Evolutionary conservation across 768 basidiomycete genomes (phyloP), one percentile per base, ranked within the genome.

Genomic region (Lentinula guzmanii): DNA sequence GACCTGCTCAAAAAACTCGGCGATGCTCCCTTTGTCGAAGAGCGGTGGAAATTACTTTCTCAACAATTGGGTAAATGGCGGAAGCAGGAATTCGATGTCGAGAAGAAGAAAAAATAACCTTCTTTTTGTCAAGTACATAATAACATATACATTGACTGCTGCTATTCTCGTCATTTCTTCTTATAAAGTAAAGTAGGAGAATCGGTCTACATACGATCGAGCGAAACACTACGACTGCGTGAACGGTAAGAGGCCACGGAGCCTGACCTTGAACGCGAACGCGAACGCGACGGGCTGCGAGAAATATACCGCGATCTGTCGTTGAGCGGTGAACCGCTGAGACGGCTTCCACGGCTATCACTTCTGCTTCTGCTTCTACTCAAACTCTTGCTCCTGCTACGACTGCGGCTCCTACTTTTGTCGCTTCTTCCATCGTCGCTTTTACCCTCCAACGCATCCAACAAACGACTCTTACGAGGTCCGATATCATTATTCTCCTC

Each of bases 401-500:
- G 65, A 62, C 71, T 70, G 52, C 71, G 66, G 46, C 71, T 74
- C 35, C 73, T 67, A 48, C 75, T 72, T 41, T 74, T 73, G 64
- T 78, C 76, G 52, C 9, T 39, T 8, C 37, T 13, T 39, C 37
- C 81, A 48, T 74, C 71, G 31, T 89, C 86, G 61, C 81, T 83
- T 65, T 79, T 83, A 51, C 86, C 90, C 69, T 93, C 89, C 85
- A 96, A 83, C 1, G 92, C 93, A 66, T 92, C 86, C 64, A 97
- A 78, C n/a, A 99, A 75, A 50, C 89, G 84, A 72, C 92, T 94
- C 71, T 90, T 86, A 15, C 96, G 79, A 3, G 91, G 90, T 0
- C 87, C 87, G 24, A 99, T 80, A 7, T 98, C 95, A 46, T 91
- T 90, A 18, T 86, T 91, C 70, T 99, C 96, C 76, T 98, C 97